Base-by-base conservation (phyloP, 306 rosid genomes). In the Canavalia ensiformis region DNA sequence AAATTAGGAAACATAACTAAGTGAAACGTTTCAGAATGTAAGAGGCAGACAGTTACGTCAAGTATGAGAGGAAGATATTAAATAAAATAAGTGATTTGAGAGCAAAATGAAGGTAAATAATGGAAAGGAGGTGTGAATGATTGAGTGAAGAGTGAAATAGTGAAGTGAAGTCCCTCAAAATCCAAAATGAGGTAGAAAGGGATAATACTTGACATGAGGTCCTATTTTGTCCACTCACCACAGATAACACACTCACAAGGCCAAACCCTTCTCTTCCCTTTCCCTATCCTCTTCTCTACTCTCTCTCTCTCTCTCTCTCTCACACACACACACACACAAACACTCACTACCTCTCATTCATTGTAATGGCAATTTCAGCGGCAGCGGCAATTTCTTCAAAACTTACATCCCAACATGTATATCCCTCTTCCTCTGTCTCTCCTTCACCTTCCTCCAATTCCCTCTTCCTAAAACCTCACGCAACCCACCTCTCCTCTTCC, bases 401-500 rank as follows among this genome's bases (percentile, higher is more conserved):
- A 59, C 90, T 93, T 47, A 3, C 76, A 2, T 84, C 87, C 86
- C 4, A 37, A 0, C 62, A 80, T 41, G 68, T 90, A 55, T 75
- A 82, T 63, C 54, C 89, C 47, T 74, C 84, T 0, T 55, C 85
- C 0, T 73, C 84, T 29, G 47, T 82, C 29, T 41, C 84, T 1
- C 42, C 44, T 2, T 63, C 92, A 2, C 35, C 78, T 44, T 58
- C 85, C 72, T 56, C 60, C 51, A 3, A 55, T 31, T 46, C 1
- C 52, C 60, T 70, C 60, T 50, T 28, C 55, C 68, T 42, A 8
- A 73, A 57, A 56, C 0, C 80, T 7, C 66, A 49, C 54, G 0
- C 86, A 2, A 62, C 90, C 80, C 88, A 75, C 5, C 91, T 89
- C 18, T 84, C 94, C 55, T 93, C 97, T 8, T 88, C 96, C 69